phyloP scores from a whole-genome alignment of 2,329 filamentous ascomycete genomes.

The Thelonectria rubi region DNA sequence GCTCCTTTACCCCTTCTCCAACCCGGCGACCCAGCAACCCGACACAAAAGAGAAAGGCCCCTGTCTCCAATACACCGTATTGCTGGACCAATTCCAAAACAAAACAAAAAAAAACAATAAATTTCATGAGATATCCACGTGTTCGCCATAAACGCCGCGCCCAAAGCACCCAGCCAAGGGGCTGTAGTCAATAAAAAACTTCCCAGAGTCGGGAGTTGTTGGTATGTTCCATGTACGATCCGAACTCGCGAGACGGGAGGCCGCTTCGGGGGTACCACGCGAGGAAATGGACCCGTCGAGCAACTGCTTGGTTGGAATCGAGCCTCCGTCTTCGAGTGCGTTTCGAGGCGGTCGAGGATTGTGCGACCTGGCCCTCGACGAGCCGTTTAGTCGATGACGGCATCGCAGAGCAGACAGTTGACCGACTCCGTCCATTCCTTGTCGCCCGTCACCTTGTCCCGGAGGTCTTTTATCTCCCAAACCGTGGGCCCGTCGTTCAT shows the following conservation, averaged over 20 bases:
- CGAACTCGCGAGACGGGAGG: conserved; percentile 13
- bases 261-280: background rate
- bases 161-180: conserved; percentile 40
- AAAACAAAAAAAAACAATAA: conserved; percentile 24
- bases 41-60: conserved; percentile 22
- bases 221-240: conserved; percentile 26
- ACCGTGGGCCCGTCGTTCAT: conserved; percentile 58
- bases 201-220: conserved; percentile 33
- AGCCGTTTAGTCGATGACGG: conserved; percentile 53
- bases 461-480: conserved; percentile 62
- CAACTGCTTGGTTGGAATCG: background rate
- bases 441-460: conserved; percentile 56
- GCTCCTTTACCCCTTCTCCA: conserved; percentile 6
- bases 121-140: conserved; percentile 31
- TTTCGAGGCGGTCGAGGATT: background rate
- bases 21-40: conserved; percentile 13
- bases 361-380: background rate
- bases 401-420: conserved; percentile 60
- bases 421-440: conserved; percentile 63
- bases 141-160: conserved; percentile 43
- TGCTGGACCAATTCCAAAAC: conserved; percentile 30
- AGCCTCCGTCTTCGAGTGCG: background rate
- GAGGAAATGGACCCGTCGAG: background rate
- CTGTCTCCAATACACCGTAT: conserved; percentile 31
- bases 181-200: conserved; percentile 37